Evolutionary conservation across 164 flowering plant species (phyloP).

Genomic region (Euptelea pleiosperma): DNA sequence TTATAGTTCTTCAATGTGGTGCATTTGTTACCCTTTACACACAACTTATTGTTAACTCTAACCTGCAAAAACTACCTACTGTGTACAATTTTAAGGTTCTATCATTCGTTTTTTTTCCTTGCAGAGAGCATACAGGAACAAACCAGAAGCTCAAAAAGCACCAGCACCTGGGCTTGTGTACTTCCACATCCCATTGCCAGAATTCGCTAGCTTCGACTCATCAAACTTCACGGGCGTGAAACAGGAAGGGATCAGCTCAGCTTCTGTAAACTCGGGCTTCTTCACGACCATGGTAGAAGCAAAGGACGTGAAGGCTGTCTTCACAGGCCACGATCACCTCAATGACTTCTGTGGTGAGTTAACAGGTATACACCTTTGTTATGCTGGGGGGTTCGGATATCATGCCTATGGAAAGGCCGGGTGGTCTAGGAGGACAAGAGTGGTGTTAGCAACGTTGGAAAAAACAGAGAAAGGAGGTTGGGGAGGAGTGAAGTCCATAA

Average conservation of each 20-base stretch:
- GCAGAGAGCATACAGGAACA: slow-evolving; percentile 57
- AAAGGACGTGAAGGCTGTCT: slow-evolving; percentile 87
- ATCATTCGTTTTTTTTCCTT: slow-evolving; percentile 5
- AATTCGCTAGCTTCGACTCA: slow-evolving; percentile 58
- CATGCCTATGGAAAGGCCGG: slow-evolving; percentile 97
- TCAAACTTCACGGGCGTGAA: slow-evolving; percentile 76
- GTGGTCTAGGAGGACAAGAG: slow-evolving; percentile 85
- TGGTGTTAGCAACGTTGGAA: slow-evolving; percentile 66
- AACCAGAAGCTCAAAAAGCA: slow-evolving; percentile 47
- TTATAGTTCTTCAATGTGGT: no score
- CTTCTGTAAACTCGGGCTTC: slow-evolving; percentile 89
- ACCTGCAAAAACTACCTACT: no score
- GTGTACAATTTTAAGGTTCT: no score
- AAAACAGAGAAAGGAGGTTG: slow-evolving; percentile 54
- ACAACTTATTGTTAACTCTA: no score
- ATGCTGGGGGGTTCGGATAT: slow-evolving; percentile 96
- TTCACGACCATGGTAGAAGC: slow-evolving; percentile 73
- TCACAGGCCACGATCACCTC: slow-evolving; percentile 84
- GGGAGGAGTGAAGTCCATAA: slow-evolving; percentile 85
- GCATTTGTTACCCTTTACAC: no score
- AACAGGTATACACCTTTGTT: slow-evolving; percentile 64
- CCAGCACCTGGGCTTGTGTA: slow-evolving; percentile 83
- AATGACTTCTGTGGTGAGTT: slow-evolving; percentile 93
- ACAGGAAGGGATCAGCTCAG: slow-evolving; percentile 80
- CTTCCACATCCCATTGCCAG: slow-evolving; percentile 95